phyloP scores from a whole-genome alignment of 2,329 filamentous ascomycete genomes.

The Zymoseptoria passerinii region DNA sequence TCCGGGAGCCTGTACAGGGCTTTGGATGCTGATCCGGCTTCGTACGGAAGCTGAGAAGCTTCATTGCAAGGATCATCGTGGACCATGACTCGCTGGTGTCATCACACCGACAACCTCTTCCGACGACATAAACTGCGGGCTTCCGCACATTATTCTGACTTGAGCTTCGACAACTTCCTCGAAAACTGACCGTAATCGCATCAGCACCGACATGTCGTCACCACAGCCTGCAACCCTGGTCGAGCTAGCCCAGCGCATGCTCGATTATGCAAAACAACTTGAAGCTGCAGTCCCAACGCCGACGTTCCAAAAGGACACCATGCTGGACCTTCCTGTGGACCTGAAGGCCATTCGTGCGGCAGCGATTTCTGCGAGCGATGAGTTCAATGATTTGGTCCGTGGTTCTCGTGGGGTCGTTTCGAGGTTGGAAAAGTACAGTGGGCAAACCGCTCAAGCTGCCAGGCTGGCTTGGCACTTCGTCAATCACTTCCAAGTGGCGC shows the following conservation, averaged over 20 bases:
- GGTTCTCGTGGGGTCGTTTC: not conserved
- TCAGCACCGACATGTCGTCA: slow-evolving; percentile 22
- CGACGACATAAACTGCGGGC: not conserved
- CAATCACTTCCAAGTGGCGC: not conserved
- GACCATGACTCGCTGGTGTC: not conserved
- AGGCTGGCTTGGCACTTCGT: not conserved
- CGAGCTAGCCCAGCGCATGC: not conserved
- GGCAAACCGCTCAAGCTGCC: not conserved
- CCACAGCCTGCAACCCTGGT: not conserved
- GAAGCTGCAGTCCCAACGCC: not conserved
- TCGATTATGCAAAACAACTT: not conserved
- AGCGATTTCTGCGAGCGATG: not conserved
- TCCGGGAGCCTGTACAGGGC: not conserved
- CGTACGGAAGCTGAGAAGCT: not conserved
- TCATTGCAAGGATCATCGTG: not conserved
- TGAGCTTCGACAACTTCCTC: not conserved
- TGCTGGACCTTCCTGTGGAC: not conserved
- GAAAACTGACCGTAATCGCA: not conserved
- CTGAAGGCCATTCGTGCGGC: not conserved
- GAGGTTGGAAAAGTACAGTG: not conserved
- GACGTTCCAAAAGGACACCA: not conserved
- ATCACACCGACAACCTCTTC: not conserved
- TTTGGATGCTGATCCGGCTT: not conserved
- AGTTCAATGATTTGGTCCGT: slow-evolving; percentile 1
- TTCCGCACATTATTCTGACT: too few species aligned